Evolutionary conservation across 805 yeast genomes (phyloP).

Genomic region (Clavispora carvajalis): DNA sequence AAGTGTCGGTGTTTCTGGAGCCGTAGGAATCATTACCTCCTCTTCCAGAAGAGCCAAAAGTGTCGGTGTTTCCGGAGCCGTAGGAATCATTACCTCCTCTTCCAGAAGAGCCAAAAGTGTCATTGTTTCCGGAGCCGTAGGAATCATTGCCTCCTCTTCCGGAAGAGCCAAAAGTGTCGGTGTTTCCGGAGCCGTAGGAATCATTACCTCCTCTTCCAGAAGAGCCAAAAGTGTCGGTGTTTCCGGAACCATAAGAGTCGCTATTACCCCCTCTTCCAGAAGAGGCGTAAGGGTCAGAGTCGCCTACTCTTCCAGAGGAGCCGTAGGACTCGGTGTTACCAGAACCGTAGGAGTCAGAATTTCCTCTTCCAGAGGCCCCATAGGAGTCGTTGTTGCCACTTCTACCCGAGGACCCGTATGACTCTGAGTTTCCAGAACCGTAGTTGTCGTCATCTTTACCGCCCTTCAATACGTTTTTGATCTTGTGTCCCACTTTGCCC

Average conservation of each 20-base stretch:
- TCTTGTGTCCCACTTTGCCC: constrained; percentile 9
- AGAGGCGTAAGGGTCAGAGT: constrained; percentile 19
- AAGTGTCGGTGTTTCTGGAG: constrained; percentile 17
- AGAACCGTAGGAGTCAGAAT: constrained; percentile 2
- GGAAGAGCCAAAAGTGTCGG: constrained; percentile 18
- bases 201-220: constrained; percentile 9
- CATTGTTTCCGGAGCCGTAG: constrained; percentile 17
- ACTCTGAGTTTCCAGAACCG: constrained; percentile 16
- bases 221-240: constrained; percentile 17
- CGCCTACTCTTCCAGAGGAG: constrained; percentile 16
- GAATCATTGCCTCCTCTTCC: constrained; percentile 9
- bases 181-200: constrained; percentile 18
- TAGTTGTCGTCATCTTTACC: constrained; percentile 9
- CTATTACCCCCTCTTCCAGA: constrained; percentile 13
- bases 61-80: constrained; percentile 18
- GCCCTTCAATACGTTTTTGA: constrained; percentile 12
- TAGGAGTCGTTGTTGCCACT: constrained; percentile 16
- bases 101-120: constrained; percentile 19
- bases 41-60: constrained; percentile 14
- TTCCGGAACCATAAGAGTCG: constrained; percentile 18
- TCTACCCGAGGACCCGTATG: constrained; percentile 12
- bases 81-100: constrained; percentile 15
- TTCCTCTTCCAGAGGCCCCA: constrained; percentile 16
- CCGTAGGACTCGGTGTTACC: constrained; percentile 15
- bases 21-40: too few species aligned